These are phyloP conservation scores for Syncephalastrum monosporum DNA, from an alignment of 371 early-diverging fungal genomes.

Conservation along the genomic window DNA sequence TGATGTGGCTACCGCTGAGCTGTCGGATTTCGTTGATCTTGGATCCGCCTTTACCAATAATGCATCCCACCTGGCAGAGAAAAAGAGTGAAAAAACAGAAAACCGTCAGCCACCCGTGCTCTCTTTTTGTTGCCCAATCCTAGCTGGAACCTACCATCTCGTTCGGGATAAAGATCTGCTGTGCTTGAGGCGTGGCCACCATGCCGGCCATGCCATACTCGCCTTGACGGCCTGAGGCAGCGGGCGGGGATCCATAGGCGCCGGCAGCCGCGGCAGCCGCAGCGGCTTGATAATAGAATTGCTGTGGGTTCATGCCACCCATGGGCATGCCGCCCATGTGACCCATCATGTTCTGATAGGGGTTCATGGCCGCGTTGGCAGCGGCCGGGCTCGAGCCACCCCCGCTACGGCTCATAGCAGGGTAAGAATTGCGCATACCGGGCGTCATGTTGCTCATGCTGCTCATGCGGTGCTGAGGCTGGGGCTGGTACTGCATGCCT, in stretches of 20 bases:
- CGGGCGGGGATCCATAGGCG: constrained; percentile 24
- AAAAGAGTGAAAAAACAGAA: background rate
- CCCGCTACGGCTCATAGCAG: constrained; percentile 1
- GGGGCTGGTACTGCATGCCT: constrained; percentile 61
- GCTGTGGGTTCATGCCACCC: constrained; percentile 29
- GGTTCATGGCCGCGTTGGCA: constrained; percentile 31
- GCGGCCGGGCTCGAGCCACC: constrained; percentile 10
- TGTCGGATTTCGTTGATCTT: constrained; percentile 85
- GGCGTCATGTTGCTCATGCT: constrained; percentile 1
- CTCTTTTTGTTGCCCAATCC: background rate
- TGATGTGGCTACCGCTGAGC: constrained; percentile 76
- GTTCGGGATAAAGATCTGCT: constrained; percentile 82
- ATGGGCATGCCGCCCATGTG: constrained; percentile 40
- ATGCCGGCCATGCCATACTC: constrained; percentile 33
- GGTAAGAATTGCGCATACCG: background rate
- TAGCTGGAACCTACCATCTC: constrained; percentile 57
- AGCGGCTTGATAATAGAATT: constrained; percentile 32
- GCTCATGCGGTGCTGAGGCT: constrained; percentile 31
- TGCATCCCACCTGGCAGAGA: constrained; percentile 61
- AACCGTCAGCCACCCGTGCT: background rate
- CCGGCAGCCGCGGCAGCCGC: constrained; percentile 16
- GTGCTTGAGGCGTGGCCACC: constrained; percentile 51
- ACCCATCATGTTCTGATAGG: constrained; percentile 33
- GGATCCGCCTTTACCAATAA: constrained; percentile 87
- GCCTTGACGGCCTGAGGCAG: constrained; percentile 15